Evolutionary conservation across 176 grass and related monocot genomes (phyloP), one percentile per base, ranked within the genome.

Genomic region (Puccinellia tenuiflora): DNA sequence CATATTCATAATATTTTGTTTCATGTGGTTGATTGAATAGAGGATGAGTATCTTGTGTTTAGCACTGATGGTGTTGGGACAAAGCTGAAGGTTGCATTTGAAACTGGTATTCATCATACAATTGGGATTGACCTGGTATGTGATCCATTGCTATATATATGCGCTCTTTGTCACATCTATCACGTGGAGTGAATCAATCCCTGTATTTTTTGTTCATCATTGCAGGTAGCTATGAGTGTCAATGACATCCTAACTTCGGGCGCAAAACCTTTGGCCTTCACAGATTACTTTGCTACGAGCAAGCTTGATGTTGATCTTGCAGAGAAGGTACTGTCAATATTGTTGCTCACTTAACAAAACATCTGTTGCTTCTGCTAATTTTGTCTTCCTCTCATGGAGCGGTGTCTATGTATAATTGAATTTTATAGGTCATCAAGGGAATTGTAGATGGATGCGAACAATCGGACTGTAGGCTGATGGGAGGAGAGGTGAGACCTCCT

Each of bases 61-160:
- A 88, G 96, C 7, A 89, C 83, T 0, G 96, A 99, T 35, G 96
- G 96, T 28, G 96, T 99, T 33, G 96, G 96, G 67, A 99, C 96
- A 17, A 96, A 99, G 85, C 74, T 99, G 43, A 99, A 99, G 78
- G 89, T 99, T 85, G 96, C 96, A n/a, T 96, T 99, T 84, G 96
- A 99, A 82, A 90, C 96, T 20, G 96, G 87, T 52, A 96, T 90
- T 81, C 96, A 99, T 85, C 89, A 99, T 54, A 99, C 96, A 34
- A 90, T 99, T 83, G 96, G 96, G 34, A 90, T 96, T 84, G 93
- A 99, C 85, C 80, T 99, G 87, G 96, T 99, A 92, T 73, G 52
- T 53, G 38, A 16, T 63, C 39, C 43, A 18, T 65, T 73, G 28
- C 18, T 73, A 50, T 29, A 30, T 14, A 76, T 65, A n/a, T 59